Evolutionary conservation across 1,139 yeast species (phyloP).

Genomic region (Taphrina wiesneri): DNA sequence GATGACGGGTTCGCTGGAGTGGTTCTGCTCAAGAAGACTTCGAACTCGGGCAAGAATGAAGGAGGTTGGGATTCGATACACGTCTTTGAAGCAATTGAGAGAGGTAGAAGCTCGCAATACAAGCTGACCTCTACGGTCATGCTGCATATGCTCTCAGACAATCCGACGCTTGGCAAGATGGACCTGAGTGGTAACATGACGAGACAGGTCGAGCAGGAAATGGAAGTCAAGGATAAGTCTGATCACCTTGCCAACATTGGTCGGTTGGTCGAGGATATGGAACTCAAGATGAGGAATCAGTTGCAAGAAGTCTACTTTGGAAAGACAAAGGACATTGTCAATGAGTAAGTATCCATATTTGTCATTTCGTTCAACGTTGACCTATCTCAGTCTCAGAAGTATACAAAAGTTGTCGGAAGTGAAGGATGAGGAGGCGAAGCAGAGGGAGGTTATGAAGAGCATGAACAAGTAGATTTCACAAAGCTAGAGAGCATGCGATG

Average conservation of each 20-base stretch:
- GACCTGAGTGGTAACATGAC: constrained; percentile 81
- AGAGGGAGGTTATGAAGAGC: constrained; percentile 24
- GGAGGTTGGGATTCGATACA: constrained; percentile 92
- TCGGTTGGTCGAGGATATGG: constrained; percentile 80
- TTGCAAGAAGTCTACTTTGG: constrained; percentile 94
- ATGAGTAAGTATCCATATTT: constrained; percentile 49
- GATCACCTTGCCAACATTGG: constrained; percentile 86
- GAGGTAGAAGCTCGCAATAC: constrained; percentile 52
- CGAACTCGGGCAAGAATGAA: constrained; percentile 35
- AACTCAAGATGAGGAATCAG: constrained; percentile 79
- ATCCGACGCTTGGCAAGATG: constrained; percentile 48
- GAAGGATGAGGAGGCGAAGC: constrained; percentile 13
- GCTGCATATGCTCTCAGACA: constrained; percentile 57
- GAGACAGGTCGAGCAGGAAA: constrained; percentile 62
- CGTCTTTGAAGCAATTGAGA: constrained; percentile 72
- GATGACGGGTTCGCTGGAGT: constrained; percentile 81
- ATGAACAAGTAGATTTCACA: constrained; percentile 2
- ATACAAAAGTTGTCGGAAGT: constrained; percentile 19
- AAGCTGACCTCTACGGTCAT: constrained; percentile 86
- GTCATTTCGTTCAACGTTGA: not conserved
- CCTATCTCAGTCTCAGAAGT: constrained; percentile 7
- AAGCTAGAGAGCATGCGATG: not conserved
- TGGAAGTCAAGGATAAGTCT: constrained; percentile 51
- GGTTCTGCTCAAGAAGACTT: constrained; percentile 73
- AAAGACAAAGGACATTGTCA: constrained; percentile 81